phyloP scores from a whole-genome alignment of 2,329 filamentous ascomycete species.

The Fusarium nodosum region DNA sequence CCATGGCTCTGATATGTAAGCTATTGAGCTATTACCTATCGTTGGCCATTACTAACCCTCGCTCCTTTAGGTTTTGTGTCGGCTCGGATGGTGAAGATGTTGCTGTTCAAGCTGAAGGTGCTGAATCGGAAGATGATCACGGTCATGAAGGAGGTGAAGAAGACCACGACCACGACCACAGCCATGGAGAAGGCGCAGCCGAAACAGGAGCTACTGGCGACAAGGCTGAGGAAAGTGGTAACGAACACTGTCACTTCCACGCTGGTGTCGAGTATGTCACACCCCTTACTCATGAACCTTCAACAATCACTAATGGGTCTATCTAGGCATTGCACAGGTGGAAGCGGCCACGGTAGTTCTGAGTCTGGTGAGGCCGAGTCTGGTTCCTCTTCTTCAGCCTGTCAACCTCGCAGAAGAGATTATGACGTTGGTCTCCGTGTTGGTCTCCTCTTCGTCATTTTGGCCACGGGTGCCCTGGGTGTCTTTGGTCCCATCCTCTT shows the following conservation, averaged over 20 bases:
- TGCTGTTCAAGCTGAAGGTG: conserved; percentile 61
- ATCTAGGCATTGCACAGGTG: conserved; percentile 69
- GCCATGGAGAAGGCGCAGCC: conserved; percentile 17
- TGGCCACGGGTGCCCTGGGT: conserved; percentile 76
- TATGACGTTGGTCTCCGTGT: conserved; percentile 79
- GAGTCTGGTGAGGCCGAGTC: conserved; percentile 27
- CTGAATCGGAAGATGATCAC: conserved; percentile 42
- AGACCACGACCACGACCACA: conserved; percentile 35
- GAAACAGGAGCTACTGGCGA: conserved; percentile 7
- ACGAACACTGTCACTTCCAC: conserved; percentile 78
- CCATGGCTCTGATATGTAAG: conserved; percentile 71
- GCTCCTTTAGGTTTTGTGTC: conserved; percentile 69
- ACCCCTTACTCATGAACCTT: neutral
- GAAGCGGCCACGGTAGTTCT: conserved; percentile 56
- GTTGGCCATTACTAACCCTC: conserved; percentile 15
- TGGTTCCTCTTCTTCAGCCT: conserved; percentile 56
- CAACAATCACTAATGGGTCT: conserved; percentile 11
- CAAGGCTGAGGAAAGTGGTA: conserved; percentile 21
- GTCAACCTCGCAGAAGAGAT: conserved; percentile 62
- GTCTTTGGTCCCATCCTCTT: conserved; percentile 78
- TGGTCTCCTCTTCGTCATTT: conserved; percentile 78
- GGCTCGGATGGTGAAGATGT: conserved; percentile 71
- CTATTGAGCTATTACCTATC: neutral
- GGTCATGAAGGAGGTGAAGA: conserved; percentile 37
- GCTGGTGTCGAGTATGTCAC: conserved; percentile 76